Evolutionary conservation across 2,329 filamentous ascomycete genomes (phyloP), one percentile per base, ranked within the genome.

Genomic region (Phoma sp.): DNA sequence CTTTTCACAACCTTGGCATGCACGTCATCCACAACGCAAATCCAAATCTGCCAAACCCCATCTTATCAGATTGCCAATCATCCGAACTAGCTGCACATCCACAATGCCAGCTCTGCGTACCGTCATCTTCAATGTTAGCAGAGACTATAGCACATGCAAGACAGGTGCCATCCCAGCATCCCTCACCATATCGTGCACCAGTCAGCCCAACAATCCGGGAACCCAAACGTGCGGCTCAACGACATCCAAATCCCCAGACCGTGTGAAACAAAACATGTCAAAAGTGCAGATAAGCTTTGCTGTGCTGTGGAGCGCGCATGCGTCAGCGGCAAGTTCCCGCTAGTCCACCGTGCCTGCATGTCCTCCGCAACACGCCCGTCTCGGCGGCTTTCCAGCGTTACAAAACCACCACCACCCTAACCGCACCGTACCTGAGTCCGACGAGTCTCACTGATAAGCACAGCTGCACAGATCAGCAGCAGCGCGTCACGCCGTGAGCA

Each of bases 41-140:
- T 55, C 43, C 39, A 55, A 47, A 57, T 57, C 50, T 56, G 38
- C 32, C 35, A 41, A 15, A 31, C 33, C 44, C 47, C 46, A 66
- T 65, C 65, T 65, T 61, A 66, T 65, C 58, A 62, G 59, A 67
- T 67, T 52, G 29, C 37, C 8, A 37, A 43, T 51, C 62, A 51
- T 54, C 39, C 21, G 19, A 24, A 19, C 17, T 15, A 15, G 17
- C 33, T 36, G 29, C 12, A 29, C 27, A 12, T 12, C 10, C 29
- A 31, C 29, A 31, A 15, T 31, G 29, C 10, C 12, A 31, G 10
- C 29, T 31, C 29, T 3, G 3, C 29, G 29, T 12, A 13, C 29
- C 29, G 12, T 29, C 7, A 29, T 31, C 12, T 3, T 13, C 3
- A 5, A 13, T 10, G 6, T 13, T 13, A 15, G 29, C 29, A 31